These are phyloP conservation scores for Neurospora sp. DNA, from an alignment of 495 filamentous ascomycete species.

Conservation along the genomic window DNA sequence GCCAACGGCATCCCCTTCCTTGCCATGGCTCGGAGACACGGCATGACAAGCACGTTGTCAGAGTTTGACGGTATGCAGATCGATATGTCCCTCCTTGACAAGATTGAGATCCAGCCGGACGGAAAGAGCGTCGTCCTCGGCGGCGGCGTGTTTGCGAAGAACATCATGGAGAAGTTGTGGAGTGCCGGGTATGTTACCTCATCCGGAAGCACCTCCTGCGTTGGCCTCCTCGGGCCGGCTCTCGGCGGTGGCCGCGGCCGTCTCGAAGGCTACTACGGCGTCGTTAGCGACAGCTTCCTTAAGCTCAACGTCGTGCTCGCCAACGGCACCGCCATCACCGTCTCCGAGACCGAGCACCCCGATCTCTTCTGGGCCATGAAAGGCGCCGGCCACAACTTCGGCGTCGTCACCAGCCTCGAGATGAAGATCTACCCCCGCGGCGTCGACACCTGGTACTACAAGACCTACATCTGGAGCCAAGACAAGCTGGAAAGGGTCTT, in stretches of 20 bases:
- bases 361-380: constrained; percentile 49
- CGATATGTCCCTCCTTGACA: constrained; percentile 29
- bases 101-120: constrained; percentile 29
- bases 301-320: constrained; percentile 46
- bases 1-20: constrained; percentile 38
- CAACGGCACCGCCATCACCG: constrained; percentile 36
- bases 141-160: constrained; percentile 35
- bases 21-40: constrained; percentile 39
- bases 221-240: too few relatives aligned
- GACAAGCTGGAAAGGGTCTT: constrained; percentile 42
- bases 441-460: constrained; percentile 30
- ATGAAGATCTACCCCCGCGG: constrained; percentile 35
- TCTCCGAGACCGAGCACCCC: constrained; percentile 24
- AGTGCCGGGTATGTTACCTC: constrained; percentile 25
- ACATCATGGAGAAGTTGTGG: constrained; percentile 27
- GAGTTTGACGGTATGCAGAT: constrained; percentile 43
- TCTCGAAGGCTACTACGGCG: constrained; percentile 48
- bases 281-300: constrained; percentile 48
- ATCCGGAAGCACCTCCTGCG: constrained; percentile 33
- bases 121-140: constrained; percentile 39
- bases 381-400: constrained; percentile 55
- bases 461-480: constrained; percentile 35
- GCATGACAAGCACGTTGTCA: constrained; percentile 29
- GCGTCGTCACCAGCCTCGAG: constrained; percentile 43
- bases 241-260: constrained; percentile 55